Conservation (phyloP, 2,329 filamentous ascomycete genomes). For the Monascus ruber region DNA sequence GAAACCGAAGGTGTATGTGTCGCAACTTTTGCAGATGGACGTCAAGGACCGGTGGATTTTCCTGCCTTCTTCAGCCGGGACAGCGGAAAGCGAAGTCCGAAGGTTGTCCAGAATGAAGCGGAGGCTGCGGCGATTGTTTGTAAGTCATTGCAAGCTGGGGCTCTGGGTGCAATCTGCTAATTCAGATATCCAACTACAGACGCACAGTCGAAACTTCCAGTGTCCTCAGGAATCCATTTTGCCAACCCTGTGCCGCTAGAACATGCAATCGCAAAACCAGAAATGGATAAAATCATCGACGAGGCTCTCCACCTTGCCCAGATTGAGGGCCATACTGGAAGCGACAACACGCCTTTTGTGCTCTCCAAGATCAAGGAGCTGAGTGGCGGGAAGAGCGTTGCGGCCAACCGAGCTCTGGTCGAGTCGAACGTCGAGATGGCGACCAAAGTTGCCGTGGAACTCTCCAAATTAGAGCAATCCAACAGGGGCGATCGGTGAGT, state of each 20-base stretch:
- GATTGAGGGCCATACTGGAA: slow-evolving; percentile 57
- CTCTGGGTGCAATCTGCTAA: slow-evolving; percentile 1
- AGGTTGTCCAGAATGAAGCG: slow-evolving; percentile 58
- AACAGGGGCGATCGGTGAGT: slow-evolving; percentile 29
- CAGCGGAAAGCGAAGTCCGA: slow-evolving; percentile 70
- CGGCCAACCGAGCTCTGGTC: slow-evolving; percentile 61
- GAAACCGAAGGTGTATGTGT: slow-evolving; percentile 65
- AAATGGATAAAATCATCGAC: slow-evolving; percentile 60
- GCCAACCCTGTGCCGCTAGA: slow-evolving; percentile 75
- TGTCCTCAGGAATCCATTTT: slow-evolving; percentile 73
- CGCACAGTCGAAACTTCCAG: slow-evolving; percentile 59
- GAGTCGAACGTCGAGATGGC: slow-evolving; percentile 56
- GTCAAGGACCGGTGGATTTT: slow-evolving; percentile 63
- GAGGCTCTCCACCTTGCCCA: slow-evolving; percentile 55
- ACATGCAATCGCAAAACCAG: slow-evolving; percentile 54
- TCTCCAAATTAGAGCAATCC: slow-evolving; percentile 43
- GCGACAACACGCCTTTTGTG: slow-evolving; percentile 74
- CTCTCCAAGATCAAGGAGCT: slow-evolving; percentile 68
- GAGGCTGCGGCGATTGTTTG: slow-evolving; percentile 83
- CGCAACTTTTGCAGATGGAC: slow-evolving; percentile 78
- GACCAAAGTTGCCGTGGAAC: slow-evolving; percentile 52
- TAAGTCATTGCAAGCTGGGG: slow-evolving; percentile 27
- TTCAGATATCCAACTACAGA: slow-evolving; percentile 28
- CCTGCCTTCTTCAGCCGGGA: slow-evolving; percentile 89
- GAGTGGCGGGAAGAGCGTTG: slow-evolving; percentile 58